phyloP scores from a whole-genome alignment of 2,329 filamentous ascomycete species.

The Cladosporium sp. region DNA sequence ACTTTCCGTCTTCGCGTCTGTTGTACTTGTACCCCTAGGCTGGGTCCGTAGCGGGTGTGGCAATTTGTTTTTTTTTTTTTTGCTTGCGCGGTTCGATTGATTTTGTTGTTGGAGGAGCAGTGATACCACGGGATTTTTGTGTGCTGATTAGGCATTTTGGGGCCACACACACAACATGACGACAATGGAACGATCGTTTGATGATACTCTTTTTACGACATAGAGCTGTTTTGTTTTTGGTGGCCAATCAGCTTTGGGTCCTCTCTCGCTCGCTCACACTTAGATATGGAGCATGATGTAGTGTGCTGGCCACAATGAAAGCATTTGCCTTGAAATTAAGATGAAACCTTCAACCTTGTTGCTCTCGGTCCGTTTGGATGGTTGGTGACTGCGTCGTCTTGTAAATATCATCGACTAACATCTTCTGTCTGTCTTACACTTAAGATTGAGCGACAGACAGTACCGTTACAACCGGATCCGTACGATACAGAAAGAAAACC shows the following conservation, averaged over 20 bases:
- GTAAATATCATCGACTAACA: too few relatives aligned
- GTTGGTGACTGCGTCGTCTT: too few relatives aligned
- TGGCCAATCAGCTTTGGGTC: neutral
- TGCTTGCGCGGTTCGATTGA: neutral
- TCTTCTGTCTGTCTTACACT: too few relatives aligned
- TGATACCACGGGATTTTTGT: constrained; percentile 4
- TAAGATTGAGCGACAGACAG: too few relatives aligned
- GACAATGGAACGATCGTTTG: neutral
- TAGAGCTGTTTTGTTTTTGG: constrained; percentile 3
- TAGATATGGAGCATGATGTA: neutral
- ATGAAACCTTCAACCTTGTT: too few relatives aligned
- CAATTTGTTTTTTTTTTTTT: neutral
- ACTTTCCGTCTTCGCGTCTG: neutral
- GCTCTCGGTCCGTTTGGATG: too few relatives aligned
- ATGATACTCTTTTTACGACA: neutral
- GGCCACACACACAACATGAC: neutral
- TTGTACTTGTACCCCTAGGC: constrained; percentile 6
- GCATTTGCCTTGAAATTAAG: neutral
- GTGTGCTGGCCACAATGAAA: constrained; percentile 11
- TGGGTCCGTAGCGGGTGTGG: neutral
- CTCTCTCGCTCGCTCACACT: neutral
- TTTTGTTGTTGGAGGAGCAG: neutral
- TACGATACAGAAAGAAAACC: neutral
- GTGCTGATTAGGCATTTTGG: neutral
- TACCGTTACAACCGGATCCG: neutral